Evolutionary conservation across 805 yeast species (phyloP), one percentile per base, ranked within the genome.

Genomic region (Pichia deserticola): DNA sequence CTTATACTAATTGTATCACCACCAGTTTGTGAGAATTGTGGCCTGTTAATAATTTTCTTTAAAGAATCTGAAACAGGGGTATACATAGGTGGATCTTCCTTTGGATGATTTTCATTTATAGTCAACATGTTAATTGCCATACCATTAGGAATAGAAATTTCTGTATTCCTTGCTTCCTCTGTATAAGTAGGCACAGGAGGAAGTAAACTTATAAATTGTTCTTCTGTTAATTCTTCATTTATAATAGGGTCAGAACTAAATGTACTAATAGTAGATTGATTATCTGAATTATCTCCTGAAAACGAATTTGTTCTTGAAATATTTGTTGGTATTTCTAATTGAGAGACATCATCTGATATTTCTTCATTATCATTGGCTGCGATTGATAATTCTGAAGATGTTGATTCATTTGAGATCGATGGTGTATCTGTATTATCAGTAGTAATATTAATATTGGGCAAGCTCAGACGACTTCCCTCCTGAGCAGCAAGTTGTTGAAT

Each of bases 51-150:
- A 20, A 54, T 34, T 1, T 48, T 52, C 1, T 58, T 59, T 8
- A 53, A 46, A 1, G 56, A 60, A 2, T 67, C 57, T 9, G 66
- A 63, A 28, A 64, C 54, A 42, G 63, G 69, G 1, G 69, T 57
- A 50, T 71, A 71, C 7, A 62, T 63, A 1, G 75, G 75, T 3
- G 74, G 74, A 5, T 64, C 66, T 39, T 61, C 68, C 27, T 49
- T 53, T 0, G 64, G 64, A 7, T 53, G 49, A 13, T 38, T 45
- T 20, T 62, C 66, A 40, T 61, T 60, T 11, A 61, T 51, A 5
- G 45, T 42, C n/a, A 58, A 48, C 1, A 61, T 63, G 39, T 61
- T 60, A 35, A 63, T 61, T 1, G 66, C 62, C 44, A 53, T 58
- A 30, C 58, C 53, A 29, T 58, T 54, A 0, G 68, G 65, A 6